Evolutionary conservation across 768 basidiomycete species (phyloP).

Genomic region (Fibroporia radiculosa): DNA sequence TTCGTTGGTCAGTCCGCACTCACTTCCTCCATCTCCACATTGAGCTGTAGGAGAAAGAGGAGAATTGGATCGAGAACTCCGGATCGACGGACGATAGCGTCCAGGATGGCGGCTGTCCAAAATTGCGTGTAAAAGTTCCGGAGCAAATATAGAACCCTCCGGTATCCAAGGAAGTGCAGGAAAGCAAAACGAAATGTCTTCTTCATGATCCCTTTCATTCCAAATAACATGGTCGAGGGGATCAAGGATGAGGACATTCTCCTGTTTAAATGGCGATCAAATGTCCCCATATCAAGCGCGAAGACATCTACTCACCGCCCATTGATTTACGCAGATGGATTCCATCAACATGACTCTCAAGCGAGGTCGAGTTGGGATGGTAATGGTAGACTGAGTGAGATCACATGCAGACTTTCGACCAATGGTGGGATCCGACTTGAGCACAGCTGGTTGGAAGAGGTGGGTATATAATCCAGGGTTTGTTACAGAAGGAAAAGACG

Average conservation of each 20-base stretch:
- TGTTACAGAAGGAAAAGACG: slow-evolving; percentile 24
- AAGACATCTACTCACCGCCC: slow-evolving; percentile 24
- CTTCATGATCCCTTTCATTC: slow-evolving; percentile 15
- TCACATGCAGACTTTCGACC: slow-evolving; percentile 11
- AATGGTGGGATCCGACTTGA: slow-evolving; percentile 15
- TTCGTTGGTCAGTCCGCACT: not conserved
- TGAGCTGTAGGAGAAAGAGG: no score
- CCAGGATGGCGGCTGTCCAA: not conserved
- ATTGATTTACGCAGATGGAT: slow-evolving; percentile 25
- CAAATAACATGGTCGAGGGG: slow-evolving; percentile 25
- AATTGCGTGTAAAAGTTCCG: not conserved
- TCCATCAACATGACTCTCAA: slow-evolving; percentile 29
- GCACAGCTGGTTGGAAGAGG: slow-evolving; percentile 15
- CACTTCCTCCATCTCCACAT: no score
- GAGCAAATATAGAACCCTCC: slow-evolving; percentile 24
- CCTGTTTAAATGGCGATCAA: not conserved
- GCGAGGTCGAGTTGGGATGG: slow-evolving; percentile 29
- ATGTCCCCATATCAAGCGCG: not conserved
- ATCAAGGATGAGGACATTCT: not conserved
- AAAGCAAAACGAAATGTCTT: slow-evolving; percentile 4
- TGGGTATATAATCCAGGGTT: slow-evolving; percentile 22
- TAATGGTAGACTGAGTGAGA: slow-evolving; percentile 19
- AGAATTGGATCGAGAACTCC: no score
- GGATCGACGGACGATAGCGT: not conserved
- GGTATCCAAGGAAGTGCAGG: slow-evolving; percentile 21